Evolutionary conservation across 768 basidiomycete species (phyloP).

Genomic region (Leccinum boreale): DNA sequence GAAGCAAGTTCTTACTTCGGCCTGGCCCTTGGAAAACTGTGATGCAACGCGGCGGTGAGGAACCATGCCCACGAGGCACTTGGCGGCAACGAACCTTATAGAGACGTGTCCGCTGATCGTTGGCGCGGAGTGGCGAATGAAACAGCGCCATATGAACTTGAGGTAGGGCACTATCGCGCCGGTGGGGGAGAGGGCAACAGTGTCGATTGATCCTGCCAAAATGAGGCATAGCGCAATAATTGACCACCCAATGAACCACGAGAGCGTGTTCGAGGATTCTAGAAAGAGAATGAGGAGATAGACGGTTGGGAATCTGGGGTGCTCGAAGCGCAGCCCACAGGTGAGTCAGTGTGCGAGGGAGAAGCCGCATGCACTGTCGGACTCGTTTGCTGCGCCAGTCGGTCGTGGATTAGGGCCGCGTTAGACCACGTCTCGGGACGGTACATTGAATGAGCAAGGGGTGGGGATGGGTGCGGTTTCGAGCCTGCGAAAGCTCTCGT

Average conservation of each 20-base stretch:
- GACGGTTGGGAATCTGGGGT: too few species aligned
- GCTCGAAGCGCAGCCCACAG: too few species aligned
- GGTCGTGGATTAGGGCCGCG: neutral
- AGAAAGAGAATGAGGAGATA: neutral
- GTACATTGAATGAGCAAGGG: too few species aligned
- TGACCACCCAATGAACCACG: slow-evolving; percentile 23
- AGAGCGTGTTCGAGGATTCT: slow-evolving; percentile 20
- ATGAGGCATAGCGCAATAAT: slow-evolving; percentile 24
- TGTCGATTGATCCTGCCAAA: slow-evolving; percentile 21
- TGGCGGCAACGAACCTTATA: slow-evolving; percentile 34
- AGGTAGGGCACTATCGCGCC: slow-evolving; percentile 36
- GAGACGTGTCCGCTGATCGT: slow-evolving; percentile 41
- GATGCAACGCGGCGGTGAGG: neutral
- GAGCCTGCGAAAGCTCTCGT: neutral
- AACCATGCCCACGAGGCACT: neutral
- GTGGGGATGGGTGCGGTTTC: neutral
- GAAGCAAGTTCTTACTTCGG: slow-evolving; percentile 60
- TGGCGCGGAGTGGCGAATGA: slow-evolving; percentile 38
- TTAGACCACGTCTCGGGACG: neutral
- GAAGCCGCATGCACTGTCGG: too few species aligned
- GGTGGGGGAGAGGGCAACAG: slow-evolving; percentile 17
- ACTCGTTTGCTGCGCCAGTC: neutral
- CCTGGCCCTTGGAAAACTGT: slow-evolving; percentile 65
- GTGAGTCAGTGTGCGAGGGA: too few species aligned
- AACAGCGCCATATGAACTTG: slow-evolving; percentile 49